Conservation (phyloP, 345 rosid species). For the Dovyalis caffra region DNA sequence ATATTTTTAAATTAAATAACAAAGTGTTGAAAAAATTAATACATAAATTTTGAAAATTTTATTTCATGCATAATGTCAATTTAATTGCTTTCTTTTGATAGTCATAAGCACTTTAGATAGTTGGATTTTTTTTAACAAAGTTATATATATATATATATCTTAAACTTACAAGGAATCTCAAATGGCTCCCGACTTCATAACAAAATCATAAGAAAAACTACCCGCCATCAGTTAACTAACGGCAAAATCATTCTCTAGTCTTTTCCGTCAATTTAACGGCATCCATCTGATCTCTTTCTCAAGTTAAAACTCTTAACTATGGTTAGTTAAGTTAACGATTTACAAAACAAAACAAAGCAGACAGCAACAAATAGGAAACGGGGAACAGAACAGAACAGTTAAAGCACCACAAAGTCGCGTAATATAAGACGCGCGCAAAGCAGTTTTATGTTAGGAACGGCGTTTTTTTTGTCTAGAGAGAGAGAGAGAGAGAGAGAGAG, state of each 20-base stretch:
- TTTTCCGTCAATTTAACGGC: background rate
- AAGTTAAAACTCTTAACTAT: slow-evolving; percentile 33
- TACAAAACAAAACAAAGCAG: slow-evolving; percentile 10
- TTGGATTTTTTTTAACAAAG: too few species aligned
- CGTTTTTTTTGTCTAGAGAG: slow-evolving; percentile 27
- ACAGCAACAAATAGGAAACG: slow-evolving; percentile 14
- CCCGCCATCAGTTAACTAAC: slow-evolving; percentile 4
- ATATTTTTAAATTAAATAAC: too few species aligned
- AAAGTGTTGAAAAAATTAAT: too few species aligned
- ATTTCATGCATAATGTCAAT: too few species aligned
- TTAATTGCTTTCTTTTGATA: too few species aligned
- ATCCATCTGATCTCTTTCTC: slow-evolving; percentile 10
- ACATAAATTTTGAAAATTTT: too few species aligned
- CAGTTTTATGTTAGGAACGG: slow-evolving; percentile 28
- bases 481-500: slow-evolving; percentile 1
- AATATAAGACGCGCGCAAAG: slow-evolving; percentile 41
- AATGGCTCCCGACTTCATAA: background rate
- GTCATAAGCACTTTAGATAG: too few species aligned
- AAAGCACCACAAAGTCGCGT: slow-evolving; percentile 31
- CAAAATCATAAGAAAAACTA: background rate
- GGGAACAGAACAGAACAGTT: slow-evolving; percentile 19
- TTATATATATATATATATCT: too few species aligned
- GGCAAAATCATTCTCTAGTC: background rate
- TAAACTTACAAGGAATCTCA: background rate
- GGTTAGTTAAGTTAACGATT: slow-evolving; percentile 30